phyloP scores from a whole-genome alignment of 2,329 filamentous ascomycete species.

The Trichoderma simmonsii region DNA sequence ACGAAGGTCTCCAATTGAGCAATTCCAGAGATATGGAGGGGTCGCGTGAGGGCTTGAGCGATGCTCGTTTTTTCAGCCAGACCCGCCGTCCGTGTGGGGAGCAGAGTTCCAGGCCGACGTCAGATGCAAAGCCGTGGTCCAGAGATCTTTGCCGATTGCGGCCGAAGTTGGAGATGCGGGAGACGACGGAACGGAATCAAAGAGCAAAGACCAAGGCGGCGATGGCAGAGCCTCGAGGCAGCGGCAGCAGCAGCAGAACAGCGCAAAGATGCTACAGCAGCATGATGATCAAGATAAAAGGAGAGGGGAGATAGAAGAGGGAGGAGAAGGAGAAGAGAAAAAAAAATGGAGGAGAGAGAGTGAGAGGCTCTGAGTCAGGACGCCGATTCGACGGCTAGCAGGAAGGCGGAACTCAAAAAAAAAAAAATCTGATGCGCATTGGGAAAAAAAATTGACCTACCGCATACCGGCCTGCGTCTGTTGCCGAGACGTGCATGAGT shows the following conservation, averaged over 20 bases:
- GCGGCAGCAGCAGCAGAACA: conserved; percentile 19
- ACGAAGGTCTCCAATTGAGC: not conserved
- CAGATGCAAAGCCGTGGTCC: conserved; percentile 18
- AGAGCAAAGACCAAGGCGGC: not conserved
- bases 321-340: not conserved
- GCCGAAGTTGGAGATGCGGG: conserved; percentile 15
- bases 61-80: conserved; percentile 16
- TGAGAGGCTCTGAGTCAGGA: conserved; percentile 17
- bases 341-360: not conserved
- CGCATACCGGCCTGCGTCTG: not conserved
- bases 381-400: conserved; percentile 16
- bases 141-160: conserved; percentile 16
- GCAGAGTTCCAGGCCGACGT: conserved; percentile 13
- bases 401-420: conserved; percentile 15
- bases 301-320: not conserved
- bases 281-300: conserved; percentile 12
- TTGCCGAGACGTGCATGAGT: conserved; percentile 15
- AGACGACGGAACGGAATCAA: conserved; percentile 16
- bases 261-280: conserved; percentile 15
- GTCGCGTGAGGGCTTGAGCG: conserved; percentile 18
- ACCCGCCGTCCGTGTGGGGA: conserved; percentile 17
- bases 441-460: conserved; percentile 11
- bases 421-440: conserved; percentile 11
- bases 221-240: conserved; percentile 5
- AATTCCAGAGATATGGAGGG: conserved; percentile 5